Percentiles rank a stretch among this genome's conserved stretches.
Conservation (phyloP, 441 rosid species). For the Capsella rubella region DNA sequence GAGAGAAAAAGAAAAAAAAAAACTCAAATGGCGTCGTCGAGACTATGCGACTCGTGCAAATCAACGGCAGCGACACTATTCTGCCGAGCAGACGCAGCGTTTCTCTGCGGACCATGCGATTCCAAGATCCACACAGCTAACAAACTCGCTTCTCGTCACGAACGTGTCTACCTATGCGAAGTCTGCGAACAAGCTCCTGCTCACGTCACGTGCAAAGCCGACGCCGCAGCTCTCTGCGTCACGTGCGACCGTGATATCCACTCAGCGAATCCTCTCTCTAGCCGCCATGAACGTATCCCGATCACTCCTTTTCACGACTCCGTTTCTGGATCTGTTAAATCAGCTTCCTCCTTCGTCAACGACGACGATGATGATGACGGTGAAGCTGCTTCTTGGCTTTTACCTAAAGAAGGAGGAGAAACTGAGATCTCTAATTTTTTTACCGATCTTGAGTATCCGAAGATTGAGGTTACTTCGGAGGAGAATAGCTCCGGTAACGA, state of each 20-base stretch:
- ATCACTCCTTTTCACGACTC: conserved; percentile 67
- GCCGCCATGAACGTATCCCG: conserved; percentile 44
- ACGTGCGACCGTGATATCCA: conserved; percentile 46
- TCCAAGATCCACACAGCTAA: conserved; percentile 50
- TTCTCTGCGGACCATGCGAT: conserved; percentile 82
- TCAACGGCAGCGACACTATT: conserved; percentile 70
- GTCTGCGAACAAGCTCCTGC: conserved; percentile 47
- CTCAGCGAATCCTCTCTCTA: conserved; percentile 44
- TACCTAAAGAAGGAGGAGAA: conserved; percentile 49
- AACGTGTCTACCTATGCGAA: conserved; percentile 44
- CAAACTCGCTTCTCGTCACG: conserved; percentile 47
- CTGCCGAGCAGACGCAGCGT: conserved; percentile 87
- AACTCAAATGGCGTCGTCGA: conserved; percentile 45
- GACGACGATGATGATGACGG: conserved; percentile 46
- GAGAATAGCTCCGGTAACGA: conserved; percentile 79
- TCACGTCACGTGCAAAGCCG: conserved; percentile 59
- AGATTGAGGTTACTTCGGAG: conserved; percentile 57
- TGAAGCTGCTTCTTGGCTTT: conserved; percentile 79
- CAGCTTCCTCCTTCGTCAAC: conserved; percentile 49
- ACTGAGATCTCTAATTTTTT: conserved; percentile 60
- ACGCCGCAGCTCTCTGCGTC: conserved; percentile 71
- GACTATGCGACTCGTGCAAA: conserved; percentile 84
- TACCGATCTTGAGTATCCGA: conserved; percentile 65
- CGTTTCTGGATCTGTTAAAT: conserved; percentile 39
- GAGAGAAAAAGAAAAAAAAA: not conserved